Conservation (phyloP, 2,329 filamentous ascomycete genomes). For the Fusarium musae region DNA sequence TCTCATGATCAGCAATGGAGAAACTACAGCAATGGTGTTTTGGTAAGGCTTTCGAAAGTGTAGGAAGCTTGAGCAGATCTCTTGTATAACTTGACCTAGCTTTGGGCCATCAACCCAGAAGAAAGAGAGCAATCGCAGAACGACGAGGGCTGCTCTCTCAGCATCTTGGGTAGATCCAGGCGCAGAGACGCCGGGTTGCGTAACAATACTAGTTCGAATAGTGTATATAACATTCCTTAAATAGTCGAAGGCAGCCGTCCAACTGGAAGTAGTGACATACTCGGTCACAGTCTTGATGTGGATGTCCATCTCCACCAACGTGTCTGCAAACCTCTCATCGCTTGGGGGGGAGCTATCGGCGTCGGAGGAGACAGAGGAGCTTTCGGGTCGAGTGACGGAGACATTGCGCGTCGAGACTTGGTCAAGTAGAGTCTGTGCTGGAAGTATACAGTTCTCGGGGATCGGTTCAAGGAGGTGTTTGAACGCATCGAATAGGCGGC, state of each 20-base stretch:
- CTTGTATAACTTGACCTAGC: conserved; percentile 70
- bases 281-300: conserved; percentile 68
- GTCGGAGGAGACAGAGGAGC: conserved; percentile 28
- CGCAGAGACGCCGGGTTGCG: conserved; percentile 51
- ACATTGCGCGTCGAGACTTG: conserved; percentile 55
- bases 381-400: conserved; percentile 48
- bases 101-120: conserved; percentile 73
- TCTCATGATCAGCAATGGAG: conserved; percentile 71
- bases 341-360: conserved; percentile 27
- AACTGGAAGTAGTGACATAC: conserved; percentile 73
- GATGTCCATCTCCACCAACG: conserved; percentile 61
- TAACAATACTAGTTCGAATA: conserved; percentile 57
- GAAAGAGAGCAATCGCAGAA: conserved; percentile 69
- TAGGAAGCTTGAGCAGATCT: conserved; percentile 74
- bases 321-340: conserved; percentile 47
- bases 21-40: conserved; percentile 69
- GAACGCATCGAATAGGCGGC: conserved; percentile 65
- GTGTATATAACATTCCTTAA: conserved; percentile 63
- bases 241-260: conserved; percentile 69
- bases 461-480: conserved; percentile 69
- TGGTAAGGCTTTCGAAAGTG: conserved; percentile 73
- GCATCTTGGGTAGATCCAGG: conserved; percentile 57
- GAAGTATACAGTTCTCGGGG: conserved; percentile 66
- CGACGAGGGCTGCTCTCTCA: conserved; percentile 63
- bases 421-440: conserved; percentile 67